Evolutionary conservation across 192 early-diverging fungal genomes (phyloP), one percentile per base, ranked within the genome.

Genomic region (Backusella mclennaniae): DNA sequence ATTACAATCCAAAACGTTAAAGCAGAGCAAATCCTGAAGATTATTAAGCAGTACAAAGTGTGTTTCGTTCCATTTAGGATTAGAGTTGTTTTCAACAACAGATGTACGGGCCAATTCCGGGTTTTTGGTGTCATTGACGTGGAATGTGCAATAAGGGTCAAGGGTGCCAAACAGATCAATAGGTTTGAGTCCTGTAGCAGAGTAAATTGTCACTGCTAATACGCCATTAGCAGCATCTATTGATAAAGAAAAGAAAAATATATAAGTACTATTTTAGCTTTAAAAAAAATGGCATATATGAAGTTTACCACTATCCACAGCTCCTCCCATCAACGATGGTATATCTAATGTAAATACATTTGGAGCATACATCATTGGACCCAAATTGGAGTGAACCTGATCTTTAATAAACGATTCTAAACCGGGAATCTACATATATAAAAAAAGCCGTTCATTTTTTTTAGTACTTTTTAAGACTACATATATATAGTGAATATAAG

Each of bases 31-130:
- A 67, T 97, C 94, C 4, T 91, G 85, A 73, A 92, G 82, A 77
- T 88, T 93, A 56, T 90, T 91, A 70, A 99, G 84, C 52, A 96
- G 79, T 59, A 98, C 83, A 42, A 85, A 87, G 72, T 90, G 83
- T 14, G 90, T 95, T 76, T 97, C 91, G 73, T 95, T 88, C 96
- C 96, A 99, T 69, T 90, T 84, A 66, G 98, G 96, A 77, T 95
- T 88, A 73, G 91, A 86, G 36, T 90, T 93, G 81, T 96, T 92
- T 29, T 90, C 81, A 70, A 94, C 89, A 1, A 83, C 80, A 33
- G 86, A 86, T 1, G 96, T 96, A 12, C 86, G 78, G 4, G 77
- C 89, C 1, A 93, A 69, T 56, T 86, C 88, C 71, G 88, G 87
- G 8, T 90, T 88, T 69, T 94, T 92, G 6, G 29, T 35, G 15